A percentile compares a stretch with the other conserved stretches of the same genome.
Conservation (phyloP, 176 grass and related monocot genomes). For the Typha latifolia region DNA sequence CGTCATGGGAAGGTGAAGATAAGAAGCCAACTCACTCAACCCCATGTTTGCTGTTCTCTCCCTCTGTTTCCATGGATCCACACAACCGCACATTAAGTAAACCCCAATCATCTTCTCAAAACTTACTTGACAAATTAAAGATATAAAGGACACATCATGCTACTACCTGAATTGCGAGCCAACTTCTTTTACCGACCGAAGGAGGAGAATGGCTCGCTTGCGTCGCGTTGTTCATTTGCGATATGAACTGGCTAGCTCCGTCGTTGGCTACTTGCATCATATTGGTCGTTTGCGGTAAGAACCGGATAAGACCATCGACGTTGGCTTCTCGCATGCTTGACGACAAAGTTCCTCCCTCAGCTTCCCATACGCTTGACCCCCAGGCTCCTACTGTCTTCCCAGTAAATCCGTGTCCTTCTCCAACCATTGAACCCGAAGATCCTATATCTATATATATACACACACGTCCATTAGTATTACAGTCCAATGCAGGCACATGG, state of each 20-base stretch:
- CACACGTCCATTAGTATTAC: too few relatives aligned
- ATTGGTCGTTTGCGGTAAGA: background rate
- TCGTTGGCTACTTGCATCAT: background rate
- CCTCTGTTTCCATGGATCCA: slow-evolving; percentile 11
- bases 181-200: background rate
- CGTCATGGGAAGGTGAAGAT: slow-evolving; percentile 24
- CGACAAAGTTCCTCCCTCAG: too few relatives aligned
- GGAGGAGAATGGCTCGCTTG: background rate
- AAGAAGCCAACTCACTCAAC: slow-evolving; percentile 14
- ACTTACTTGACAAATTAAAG: background rate
- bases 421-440: too few relatives aligned
- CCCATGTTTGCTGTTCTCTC: slow-evolving; percentile 14
- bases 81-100: background rate
- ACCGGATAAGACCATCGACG: too few relatives aligned
- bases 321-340: too few relatives aligned
- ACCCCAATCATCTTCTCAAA: background rate
- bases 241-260: background rate
- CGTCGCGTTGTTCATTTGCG: background rate
- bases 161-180: slow-evolving; percentile 1
- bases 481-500: too few relatives aligned
- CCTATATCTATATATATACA: too few relatives aligned
- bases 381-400: too few relatives aligned
- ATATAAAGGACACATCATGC: too few relatives aligned
- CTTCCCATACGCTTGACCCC: too few relatives aligned
- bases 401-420: too few relatives aligned